Base-by-base conservation (phyloP, 139 green algal species). In the Chlorella vulgaris region DNA sequence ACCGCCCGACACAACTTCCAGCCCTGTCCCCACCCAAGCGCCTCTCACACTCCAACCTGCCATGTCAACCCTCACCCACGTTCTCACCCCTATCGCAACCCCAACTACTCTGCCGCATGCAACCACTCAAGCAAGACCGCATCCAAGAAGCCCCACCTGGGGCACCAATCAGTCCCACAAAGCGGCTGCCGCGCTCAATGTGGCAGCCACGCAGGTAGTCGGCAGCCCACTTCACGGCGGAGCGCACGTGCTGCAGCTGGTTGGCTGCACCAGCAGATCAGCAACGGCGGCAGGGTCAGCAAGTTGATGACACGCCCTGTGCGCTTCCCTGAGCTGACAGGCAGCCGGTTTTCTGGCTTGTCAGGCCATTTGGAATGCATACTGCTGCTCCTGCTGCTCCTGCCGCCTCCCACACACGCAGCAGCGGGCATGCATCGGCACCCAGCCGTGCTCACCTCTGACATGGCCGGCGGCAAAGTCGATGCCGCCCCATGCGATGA, bases 151-250 rank as follows among this genome's bases (percentile, higher is more conserved):
- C 3, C 31, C 22, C 24, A 82, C 81, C 74, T 63, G 81, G 81
- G 33, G 78, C 42, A 29, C 74, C 74, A 5, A 78, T 78, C 18
- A 78, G 71, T 6, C 71, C 71, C 33, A 78, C 71, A n/a, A 51
- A 78, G 3, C 33, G 50, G 22, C 51, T n/a, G 55, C 55, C 55
- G 19, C 43, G 35, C 2, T 36, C 53, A 4, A 68, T 21, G 71
- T 78, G 71, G 51, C 71, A 78, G 35, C 29, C 51, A 0, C 5
- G 8, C 33, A 78, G 51, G 71, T 78, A 78, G 35, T 78, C 71
- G 10, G 71, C 71, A 0, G 71, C 71, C 71, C 71, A 78, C 51
- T 53, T 50, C 18, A 78, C 71, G 2, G 55, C 71, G 29, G 19
- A 18, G 10, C 21, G 51, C 24, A 50, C 71, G 35, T 67, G 28